Conservation (phyloP, 306 rosid species). For the Hippophae rhamnoides region DNA sequence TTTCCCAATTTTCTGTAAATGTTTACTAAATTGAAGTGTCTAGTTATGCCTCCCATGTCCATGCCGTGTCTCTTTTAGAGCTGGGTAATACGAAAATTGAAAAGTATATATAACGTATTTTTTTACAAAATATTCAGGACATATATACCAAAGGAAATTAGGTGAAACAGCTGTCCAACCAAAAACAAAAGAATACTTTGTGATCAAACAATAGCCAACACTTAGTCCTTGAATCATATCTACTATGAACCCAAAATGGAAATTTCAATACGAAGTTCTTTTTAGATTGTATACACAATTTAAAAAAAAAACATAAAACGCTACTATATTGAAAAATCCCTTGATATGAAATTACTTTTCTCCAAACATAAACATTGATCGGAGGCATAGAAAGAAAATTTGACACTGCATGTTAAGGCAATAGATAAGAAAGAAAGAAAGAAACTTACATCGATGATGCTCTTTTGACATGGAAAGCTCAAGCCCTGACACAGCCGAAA, state of each 20-base stretch:
- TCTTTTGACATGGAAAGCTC: conserved; percentile 83
- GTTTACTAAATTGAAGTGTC: no score
- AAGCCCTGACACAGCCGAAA: conserved; percentile 87
- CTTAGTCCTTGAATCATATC: conserved; percentile 10
- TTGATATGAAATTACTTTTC: neutral
- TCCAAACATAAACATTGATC: neutral
- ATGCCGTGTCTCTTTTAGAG: no score
- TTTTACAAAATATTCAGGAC: conserved; percentile 19
- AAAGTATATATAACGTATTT: neutral
- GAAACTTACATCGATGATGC: conserved; percentile 72
- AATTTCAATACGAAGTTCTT: conserved; percentile 6
- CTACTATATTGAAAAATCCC: neutral
- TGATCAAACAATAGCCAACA: neutral
- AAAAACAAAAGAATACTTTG: conserved; percentile 4
- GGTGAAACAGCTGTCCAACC: conserved; percentile 10
- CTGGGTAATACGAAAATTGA: no score
- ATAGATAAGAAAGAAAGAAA: neutral
- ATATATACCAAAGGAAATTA: conserved; percentile 18
- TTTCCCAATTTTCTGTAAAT: no score
- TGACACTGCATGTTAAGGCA: neutral
- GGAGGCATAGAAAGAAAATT: conserved; percentile 3
- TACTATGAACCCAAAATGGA: conserved; percentile 14
- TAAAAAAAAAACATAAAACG: neutral
- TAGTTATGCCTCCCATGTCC: no score
- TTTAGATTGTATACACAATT: neutral